A percentile compares a stretch with the other conserved stretches of the same genome.
These are phyloP conservation scores for Pharus latifolius DNA, from an alignment of 176 grass and related monocot genomes.

Conservation along the genomic window DNA sequence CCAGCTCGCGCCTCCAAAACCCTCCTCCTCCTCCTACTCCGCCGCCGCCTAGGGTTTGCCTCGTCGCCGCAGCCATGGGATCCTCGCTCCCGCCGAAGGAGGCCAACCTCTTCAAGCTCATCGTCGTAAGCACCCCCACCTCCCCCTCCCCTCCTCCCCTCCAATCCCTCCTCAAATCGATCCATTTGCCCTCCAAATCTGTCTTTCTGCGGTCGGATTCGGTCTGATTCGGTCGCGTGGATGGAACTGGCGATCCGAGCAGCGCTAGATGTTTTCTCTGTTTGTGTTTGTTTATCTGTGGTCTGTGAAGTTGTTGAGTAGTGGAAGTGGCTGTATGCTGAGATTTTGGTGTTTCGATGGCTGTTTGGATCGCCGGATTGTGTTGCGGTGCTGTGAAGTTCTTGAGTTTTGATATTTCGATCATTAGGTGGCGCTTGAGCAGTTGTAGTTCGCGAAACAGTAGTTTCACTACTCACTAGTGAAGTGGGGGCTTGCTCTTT, in stretches of 20 bases:
- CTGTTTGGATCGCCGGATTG: not conserved
- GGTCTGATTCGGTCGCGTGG: constrained; percentile 1
- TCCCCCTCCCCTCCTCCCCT: not conserved
- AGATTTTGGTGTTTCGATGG: not conserved
- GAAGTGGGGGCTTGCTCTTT: not conserved
- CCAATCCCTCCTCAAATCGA: constrained; percentile 15
- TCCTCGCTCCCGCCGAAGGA: constrained; percentile 97
- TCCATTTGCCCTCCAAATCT: constrained; percentile 10
- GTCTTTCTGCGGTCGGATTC: not conserved
- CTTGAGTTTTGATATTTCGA: not conserved
- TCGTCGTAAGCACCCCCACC: constrained; percentile 67
- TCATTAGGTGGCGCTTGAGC: not conserved
- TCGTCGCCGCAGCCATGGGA: constrained; percentile 48
- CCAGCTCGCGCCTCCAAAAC: constrained; percentile 39
- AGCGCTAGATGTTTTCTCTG: too few species aligned
- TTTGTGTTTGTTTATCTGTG: too few species aligned
- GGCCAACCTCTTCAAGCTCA: constrained; percentile 98
- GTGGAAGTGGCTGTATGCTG: not conserved
- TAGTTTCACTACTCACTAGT: not conserved
- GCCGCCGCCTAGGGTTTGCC: constrained; percentile 20
- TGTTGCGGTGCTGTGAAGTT: not conserved
- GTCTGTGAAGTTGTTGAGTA: too few species aligned
- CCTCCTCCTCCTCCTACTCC: not conserved
- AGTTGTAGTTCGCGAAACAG: not conserved
- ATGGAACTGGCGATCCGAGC: not conserved